Evolutionary conservation across 306 rosid species (phyloP).

Genomic region (Hylodesmum podocarpum): DNA sequence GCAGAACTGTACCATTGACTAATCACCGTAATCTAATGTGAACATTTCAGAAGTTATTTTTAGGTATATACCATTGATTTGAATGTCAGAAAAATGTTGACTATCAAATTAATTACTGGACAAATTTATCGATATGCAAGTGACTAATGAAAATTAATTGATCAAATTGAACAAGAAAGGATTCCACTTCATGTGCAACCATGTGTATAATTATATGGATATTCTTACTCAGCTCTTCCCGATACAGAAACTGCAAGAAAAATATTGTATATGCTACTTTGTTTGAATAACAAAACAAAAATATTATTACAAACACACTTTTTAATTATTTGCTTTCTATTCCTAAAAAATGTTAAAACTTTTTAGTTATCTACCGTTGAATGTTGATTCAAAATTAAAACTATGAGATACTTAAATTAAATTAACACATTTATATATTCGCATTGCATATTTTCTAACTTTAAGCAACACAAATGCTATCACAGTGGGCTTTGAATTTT

Average conservation of each 20-base stretch:
- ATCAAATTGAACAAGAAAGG: slow-evolving; percentile 14
- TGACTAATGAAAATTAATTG: background rate
- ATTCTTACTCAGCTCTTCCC: background rate
- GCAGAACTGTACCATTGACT: slow-evolving; percentile 6
- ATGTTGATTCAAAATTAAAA: no score
- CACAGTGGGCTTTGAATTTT: background rate
- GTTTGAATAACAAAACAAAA: background rate
- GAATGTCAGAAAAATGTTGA: slow-evolving; percentile 7
- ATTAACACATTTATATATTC: background rate
- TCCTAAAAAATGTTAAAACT: background rate
- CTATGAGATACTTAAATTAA: no score
- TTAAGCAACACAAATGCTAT: background rate
- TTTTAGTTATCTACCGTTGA: no score
- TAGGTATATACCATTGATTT: background rate
- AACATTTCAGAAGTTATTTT: background rate
- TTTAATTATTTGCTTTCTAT: background rate
- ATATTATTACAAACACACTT: background rate
- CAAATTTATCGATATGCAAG: background rate
- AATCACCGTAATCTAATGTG: slow-evolving; percentile 12
- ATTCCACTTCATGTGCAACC: slow-evolving; percentile 25
- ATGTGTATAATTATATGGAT: slow-evolving; percentile 3
- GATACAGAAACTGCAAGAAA: background rate
- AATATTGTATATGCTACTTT: background rate
- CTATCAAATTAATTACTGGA: background rate
- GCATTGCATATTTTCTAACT: background rate